Evolutionary conservation across 352 stramenopile genomes (phyloP), one percentile per base, ranked within the genome.

Genomic region (Sclerospora graminicola): DNA sequence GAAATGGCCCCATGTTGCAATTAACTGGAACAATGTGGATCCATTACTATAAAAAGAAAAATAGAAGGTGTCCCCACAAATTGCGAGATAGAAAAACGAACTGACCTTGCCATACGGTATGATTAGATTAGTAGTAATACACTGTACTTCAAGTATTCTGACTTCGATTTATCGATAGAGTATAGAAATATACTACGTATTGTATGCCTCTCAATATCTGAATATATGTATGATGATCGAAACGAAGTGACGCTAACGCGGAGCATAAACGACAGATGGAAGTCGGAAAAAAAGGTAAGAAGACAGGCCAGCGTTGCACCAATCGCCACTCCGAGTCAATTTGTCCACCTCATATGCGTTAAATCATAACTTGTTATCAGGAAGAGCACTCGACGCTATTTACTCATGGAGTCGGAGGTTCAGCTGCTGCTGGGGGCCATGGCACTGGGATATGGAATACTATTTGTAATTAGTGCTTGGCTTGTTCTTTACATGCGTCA

Each of bases 21-120:
- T 96, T 18, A 66, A 93, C 49, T 97, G 88, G 86, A 92, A 97
- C 51, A 78, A 68, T 19, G 63, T 75, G 3, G 84, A 3, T 26
- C n/a, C n/a, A n/a, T n/a, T n/a, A n/a, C n/a, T n/a, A n/a, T n/a
- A n/a, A n/a, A 26, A 26, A 26, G 21, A 26, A 26, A 26, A 3
- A 26, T 26, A 7, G 16, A 41, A 23, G 31, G 8, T 20, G 16
- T 42, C 19, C 13, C 18, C 16, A 27, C 13, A 18, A 38, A 37
- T 2, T 32, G 4, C 27, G 11, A 8, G 19, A 21, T 26, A 41
- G 16, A 11, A 29, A 23, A 41, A 21, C 16, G 26, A 41, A 8
- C 34, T 9, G 10, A 26, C 26, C 13, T 41, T 13, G 34, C 26
- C 27, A 32, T 32, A 26, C 6, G 21, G 6, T 26, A 26, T 7